Conservation (phyloP, 1,139 yeast genomes). For the Pichia inconspicua region DNA sequence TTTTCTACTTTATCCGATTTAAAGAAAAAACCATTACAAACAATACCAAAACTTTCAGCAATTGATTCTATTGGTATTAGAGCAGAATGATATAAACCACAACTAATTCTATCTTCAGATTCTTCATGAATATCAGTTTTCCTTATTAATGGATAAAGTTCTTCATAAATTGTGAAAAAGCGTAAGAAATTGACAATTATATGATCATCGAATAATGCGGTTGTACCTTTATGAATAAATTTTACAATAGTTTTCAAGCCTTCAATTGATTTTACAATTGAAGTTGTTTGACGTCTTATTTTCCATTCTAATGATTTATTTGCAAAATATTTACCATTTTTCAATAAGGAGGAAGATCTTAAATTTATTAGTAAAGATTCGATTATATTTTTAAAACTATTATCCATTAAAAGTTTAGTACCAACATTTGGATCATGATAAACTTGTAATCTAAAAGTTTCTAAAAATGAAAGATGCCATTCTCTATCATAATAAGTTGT, state of each 20-base stretch:
- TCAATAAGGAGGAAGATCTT: constrained; percentile 3
- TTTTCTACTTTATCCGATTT: constrained; percentile 18
- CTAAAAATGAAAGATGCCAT: constrained; percentile 47
- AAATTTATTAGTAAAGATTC: constrained; percentile 17
- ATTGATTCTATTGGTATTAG: constrained; percentile 42
- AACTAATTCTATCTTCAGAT: constrained; percentile 41
- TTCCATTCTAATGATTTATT: constrained; percentile 2
- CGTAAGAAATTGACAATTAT: constrained; percentile 17
- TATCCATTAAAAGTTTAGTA: constrained; percentile 31
- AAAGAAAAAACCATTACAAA: constrained; percentile 25
- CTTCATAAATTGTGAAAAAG: constrained; percentile 38
- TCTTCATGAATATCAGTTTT: constrained; percentile 66
- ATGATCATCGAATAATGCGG: constrained; percentile 15
- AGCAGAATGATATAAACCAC: constrained; percentile 33
- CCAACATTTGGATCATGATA: constrained; percentile 29
- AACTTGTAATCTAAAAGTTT: constrained; percentile 52
- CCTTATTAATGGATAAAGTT: constrained; percentile 46
- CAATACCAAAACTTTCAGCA: constrained; percentile 37
- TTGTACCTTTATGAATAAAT: constrained; percentile 21
- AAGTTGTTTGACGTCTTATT: constrained; percentile 7
- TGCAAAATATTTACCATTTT: constrained; percentile 5
- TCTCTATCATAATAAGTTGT: constrained; percentile 54
- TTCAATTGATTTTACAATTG: constrained; percentile 10
- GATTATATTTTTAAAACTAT: constrained; percentile 35
- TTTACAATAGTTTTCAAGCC: constrained; percentile 19